Evolutionary conservation across 495 filamentous ascomycete genomes (phyloP).

Genomic region (Penicillium cinerascens): DNA sequence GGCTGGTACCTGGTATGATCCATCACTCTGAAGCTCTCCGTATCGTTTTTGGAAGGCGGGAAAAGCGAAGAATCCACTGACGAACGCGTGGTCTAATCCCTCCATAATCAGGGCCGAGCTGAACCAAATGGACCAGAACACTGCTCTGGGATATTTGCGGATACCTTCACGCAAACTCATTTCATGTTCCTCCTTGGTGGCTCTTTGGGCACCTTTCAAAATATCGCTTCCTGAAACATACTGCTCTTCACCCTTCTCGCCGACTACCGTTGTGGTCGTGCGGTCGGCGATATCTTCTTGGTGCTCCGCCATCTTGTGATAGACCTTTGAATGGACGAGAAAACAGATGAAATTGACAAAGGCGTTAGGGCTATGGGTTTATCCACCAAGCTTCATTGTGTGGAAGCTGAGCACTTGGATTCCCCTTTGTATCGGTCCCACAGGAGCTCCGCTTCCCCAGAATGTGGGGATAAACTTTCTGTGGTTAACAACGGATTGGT

Average conservation of each 20-base stretch:
- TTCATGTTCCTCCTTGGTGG: slow-evolving; percentile 34
- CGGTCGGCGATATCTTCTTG: slow-evolving; percentile 15
- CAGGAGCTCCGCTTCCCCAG: slow-evolving; percentile 9
- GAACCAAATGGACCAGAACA: slow-evolving; percentile 41
- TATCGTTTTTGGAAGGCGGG: slow-evolving; percentile 34
- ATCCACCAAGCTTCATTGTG: not conserved
- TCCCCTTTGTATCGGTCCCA: not conserved
- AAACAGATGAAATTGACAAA: too few relatives aligned
- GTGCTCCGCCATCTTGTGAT: slow-evolving; percentile 11
- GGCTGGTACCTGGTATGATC: slow-evolving; percentile 40
- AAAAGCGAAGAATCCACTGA: slow-evolving; percentile 34
- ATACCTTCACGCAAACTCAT: slow-evolving; percentile 12
- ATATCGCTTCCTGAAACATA: slow-evolving; percentile 2
- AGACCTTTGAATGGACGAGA: too few relatives aligned
- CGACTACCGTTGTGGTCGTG: slow-evolving; percentile 7
- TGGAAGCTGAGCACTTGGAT: not conserved
- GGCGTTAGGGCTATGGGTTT: not conserved
- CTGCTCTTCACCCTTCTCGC: slow-evolving; percentile 12
- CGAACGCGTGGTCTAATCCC: slow-evolving; percentile 44
- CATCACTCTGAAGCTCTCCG: slow-evolving; percentile 26
- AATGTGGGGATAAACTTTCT: not conserved
- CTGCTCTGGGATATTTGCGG: slow-evolving; percentile 41
- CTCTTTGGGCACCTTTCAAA: slow-evolving; percentile 12
- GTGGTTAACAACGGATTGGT: slow-evolving; percentile 3
- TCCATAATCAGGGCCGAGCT: slow-evolving; percentile 47